Evolutionary conservation across 2,329 filamentous ascomycete species (phyloP), one percentile per base, ranked within the genome.

Genomic region (Colletotrichum chrysophilum): DNA sequence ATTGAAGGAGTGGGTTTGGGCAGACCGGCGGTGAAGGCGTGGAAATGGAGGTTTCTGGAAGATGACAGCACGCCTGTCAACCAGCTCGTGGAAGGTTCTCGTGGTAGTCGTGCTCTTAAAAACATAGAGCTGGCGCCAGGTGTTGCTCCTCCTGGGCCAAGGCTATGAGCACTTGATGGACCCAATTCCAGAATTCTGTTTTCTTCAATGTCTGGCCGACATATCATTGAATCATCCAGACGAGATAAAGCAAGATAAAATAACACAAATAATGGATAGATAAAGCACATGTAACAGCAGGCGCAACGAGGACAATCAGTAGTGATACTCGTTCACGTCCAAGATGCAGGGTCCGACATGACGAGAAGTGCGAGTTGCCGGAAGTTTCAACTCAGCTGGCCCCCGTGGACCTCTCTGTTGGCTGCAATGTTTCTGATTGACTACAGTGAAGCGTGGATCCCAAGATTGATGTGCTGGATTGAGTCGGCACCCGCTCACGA

Each of bases 1-100:
- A 80, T 91, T 10, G 83, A 87, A 76, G 84, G 86, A 4, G 76
- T 70, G 24, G 78, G 80, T 4, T 70, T 82, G 7, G 80, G 85
- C 61, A 79, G 77, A 65, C 78, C 81, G 13, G 69, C 80, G 8
- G 34, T 77, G 14, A 48, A 74, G 43, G 66, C 48, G 4, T 80
- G 79, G 79, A 48, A 38, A 18, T 80, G 78, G 79, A 66, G 81
- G 14, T 65, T 14, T 21, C 16, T 43, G 4, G 21, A 28, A 4
- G 10, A 14, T 16, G 24, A 24, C 21, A 8, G 12, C 21, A 65
- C 30, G 9, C 21, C 61, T 16, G 61, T 30, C 7, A 65, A 65
- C 34, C 34, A 26, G 61, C 21, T 65, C 7, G 43, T 43, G 61
- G 61, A 65, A 34, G 61, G 61, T 38, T 43, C 61, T 9, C 10